Percentiles rank a stretch among this genome's conserved stretches.
Conservation (phyloP, 495 filamentous ascomycete species). For the Neurospora intermedia region DNA sequence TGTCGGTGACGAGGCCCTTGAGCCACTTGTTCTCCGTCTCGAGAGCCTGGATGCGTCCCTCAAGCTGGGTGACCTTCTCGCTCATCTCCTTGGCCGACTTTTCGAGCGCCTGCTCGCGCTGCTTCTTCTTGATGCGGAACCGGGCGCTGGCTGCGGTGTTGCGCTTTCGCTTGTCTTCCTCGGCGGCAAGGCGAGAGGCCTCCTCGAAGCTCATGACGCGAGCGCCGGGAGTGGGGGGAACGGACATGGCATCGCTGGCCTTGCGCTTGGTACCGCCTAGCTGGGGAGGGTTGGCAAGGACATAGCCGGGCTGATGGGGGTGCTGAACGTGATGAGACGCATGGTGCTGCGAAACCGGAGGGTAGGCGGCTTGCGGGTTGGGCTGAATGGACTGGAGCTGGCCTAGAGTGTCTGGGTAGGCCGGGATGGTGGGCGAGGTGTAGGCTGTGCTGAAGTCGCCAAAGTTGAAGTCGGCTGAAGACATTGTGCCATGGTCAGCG, state of each 20-base stretch:
- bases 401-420: slow-evolving; percentile 31
- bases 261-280: slow-evolving; percentile 45
- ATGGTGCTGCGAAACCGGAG: slow-evolving; percentile 28
- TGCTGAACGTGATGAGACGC: background rate
- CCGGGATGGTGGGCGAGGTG: slow-evolving; percentile 35
- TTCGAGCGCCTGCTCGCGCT: slow-evolving; percentile 89
- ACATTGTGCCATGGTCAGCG: slow-evolving; percentile 35
- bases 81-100: slow-evolving; percentile 80
- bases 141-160: slow-evolving; percentile 92
- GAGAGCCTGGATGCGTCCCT: slow-evolving; percentile 71
- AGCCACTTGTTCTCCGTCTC: slow-evolving; percentile 97
- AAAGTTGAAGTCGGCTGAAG: slow-evolving; percentile 41
- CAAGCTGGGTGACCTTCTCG: slow-evolving; percentile 69
- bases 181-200: slow-evolving; percentile 64
- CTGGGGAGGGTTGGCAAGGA: slow-evolving; percentile 23
- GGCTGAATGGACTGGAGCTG: slow-evolving; percentile 40
- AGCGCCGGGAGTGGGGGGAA: slow-evolving; percentile 8
- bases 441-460: slow-evolving; percentile 36
- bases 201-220: slow-evolving; percentile 49
- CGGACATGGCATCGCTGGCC: slow-evolving; percentile 25
- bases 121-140: slow-evolving; percentile 99
- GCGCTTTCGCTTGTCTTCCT: slow-evolving; percentile 93
- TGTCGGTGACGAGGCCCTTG: slow-evolving; percentile 86
- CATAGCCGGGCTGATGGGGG: slow-evolving; percentile 23
- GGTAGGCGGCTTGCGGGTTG: slow-evolving; percentile 26